Conservation (phyloP, 352 stramenopile genomes). For the Phytophthora constricta region DNA sequence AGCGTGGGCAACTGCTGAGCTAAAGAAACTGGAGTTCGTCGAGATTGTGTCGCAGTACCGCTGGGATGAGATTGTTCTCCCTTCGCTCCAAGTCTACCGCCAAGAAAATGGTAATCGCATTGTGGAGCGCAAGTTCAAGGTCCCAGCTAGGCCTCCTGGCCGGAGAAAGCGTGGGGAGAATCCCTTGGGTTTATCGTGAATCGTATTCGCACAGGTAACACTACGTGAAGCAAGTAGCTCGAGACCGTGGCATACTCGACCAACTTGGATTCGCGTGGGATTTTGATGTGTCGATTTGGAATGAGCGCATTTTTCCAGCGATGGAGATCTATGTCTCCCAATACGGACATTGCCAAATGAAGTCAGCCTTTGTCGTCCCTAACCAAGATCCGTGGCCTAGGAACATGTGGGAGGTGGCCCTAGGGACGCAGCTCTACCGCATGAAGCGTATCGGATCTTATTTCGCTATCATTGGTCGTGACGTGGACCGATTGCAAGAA, state of each 20-base stretch:
- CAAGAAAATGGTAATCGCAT: constrained; percentile 39
- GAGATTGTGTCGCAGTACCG: constrained; percentile 33
- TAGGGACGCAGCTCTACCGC: constrained; percentile 17
- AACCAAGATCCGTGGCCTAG: constrained; percentile 35
- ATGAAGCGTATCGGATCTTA: background rate
- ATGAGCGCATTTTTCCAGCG: constrained; percentile 42
- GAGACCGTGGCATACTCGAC: constrained; percentile 43
- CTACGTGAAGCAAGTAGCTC: constrained; percentile 41
- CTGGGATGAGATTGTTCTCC: constrained; percentile 44
- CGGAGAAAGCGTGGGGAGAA: constrained; percentile 34
- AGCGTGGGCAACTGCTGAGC: background rate
- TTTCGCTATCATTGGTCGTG: background rate
- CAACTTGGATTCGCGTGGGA: constrained; percentile 56
- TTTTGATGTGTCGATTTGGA: constrained; percentile 40
- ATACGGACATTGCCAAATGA: constrained; percentile 33
- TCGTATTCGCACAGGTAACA: constrained; percentile 38
- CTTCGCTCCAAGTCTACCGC: constrained; percentile 37
- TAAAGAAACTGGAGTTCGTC: too few relatives aligned
- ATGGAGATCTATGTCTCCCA: constrained; percentile 39
- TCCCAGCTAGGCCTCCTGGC: constrained; percentile 40
- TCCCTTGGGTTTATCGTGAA: constrained; percentile 43
- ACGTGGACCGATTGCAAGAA: background rate
- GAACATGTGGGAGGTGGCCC: constrained; percentile 30
- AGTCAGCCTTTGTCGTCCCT: constrained; percentile 48
- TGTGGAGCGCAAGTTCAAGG: constrained; percentile 31